Evolutionary conservation across 352 stramenopile genomes (phyloP).

Genomic region (Plasmopara viticola): DNA sequence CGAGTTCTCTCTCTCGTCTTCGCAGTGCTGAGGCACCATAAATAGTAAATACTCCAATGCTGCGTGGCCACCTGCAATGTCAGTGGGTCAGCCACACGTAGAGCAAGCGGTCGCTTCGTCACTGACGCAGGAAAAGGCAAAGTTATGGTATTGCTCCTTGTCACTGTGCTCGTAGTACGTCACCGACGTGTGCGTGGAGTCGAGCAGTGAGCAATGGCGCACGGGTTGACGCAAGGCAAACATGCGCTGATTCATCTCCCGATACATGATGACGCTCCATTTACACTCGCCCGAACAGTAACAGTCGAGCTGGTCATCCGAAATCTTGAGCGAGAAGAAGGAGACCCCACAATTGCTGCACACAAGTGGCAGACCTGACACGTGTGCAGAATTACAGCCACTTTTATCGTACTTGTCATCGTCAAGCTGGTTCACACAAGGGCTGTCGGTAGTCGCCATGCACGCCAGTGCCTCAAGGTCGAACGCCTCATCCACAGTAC

Average conservation of each 20-base stretch:
- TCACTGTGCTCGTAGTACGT: constrained; percentile 18
- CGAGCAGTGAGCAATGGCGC: constrained; percentile 7
- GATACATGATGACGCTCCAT: constrained; percentile 85
- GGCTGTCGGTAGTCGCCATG: constrained; percentile 16
- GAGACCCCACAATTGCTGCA: constrained; percentile 80
- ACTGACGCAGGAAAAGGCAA: constrained; percentile 17
- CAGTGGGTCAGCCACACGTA: constrained; percentile 10
- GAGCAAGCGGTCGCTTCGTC: constrained; percentile 23
- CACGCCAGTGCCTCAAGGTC: constrained; percentile 42
- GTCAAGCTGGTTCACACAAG: constrained; percentile 2
- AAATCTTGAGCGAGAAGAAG: constrained; percentile 72
- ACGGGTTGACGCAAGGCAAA: constrained; percentile 32
- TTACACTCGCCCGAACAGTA: constrained; percentile 87
- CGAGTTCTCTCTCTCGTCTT: constrained; percentile 2
- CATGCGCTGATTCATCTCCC: constrained; percentile 74
- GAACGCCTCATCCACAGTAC: constrained; percentile 28
- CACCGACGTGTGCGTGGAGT: constrained; percentile 23
- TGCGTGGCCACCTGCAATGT: constrained; percentile 1
- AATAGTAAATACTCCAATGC: constrained; percentile 41
- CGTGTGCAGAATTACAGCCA: neutral
- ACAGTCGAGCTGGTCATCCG: constrained; percentile 57
- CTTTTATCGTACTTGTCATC: constrained; percentile 7
- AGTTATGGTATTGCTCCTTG: constrained; percentile 8
- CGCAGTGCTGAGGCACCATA: constrained; percentile 31
- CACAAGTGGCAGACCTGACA: constrained; percentile 67